Percentiles rank a stretch among this genome's conserved stretches.
phyloP scores from a whole-genome alignment of 2,329 filamentous ascomycete species.

The Colletotrichum eleusines region DNA sequence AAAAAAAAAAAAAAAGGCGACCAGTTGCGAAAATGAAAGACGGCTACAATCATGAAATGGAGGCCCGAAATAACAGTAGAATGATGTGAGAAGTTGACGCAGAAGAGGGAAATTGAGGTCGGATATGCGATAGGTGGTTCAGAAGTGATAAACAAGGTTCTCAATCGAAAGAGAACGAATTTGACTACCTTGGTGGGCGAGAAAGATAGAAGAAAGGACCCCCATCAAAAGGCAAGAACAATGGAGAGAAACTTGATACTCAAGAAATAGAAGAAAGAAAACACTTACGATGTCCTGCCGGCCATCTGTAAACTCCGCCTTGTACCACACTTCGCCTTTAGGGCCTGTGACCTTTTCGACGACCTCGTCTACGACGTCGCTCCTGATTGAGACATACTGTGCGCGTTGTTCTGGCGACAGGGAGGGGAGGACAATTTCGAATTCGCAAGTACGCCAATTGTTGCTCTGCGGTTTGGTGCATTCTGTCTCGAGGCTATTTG shows the following conservation, averaged over 20 bases:
- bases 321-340: constrained; percentile 48
- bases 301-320: constrained; percentile 61
- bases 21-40: neutral
- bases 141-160: neutral
- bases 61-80: neutral
- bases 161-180: neutral
- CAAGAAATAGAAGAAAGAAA: neutral
- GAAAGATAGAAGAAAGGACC: no score
- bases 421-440: constrained; percentile 51
- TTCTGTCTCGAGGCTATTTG: neutral
- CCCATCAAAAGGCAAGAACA: neutral
- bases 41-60: neutral
- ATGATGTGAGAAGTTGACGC: neutral
- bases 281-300: constrained; percentile 58
- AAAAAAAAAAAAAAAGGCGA: no score
- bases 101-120: neutral
- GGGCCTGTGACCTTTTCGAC: constrained; percentile 47
- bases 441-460: constrained; percentile 2
- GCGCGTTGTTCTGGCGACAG: constrained; percentile 46
- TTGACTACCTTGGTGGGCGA: no score
- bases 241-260: neutral
- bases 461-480: neutral
- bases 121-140: neutral
- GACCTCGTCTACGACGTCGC: constrained; percentile 55
- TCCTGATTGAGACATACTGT: constrained; percentile 50